Base-by-base conservation (phyloP, 768 basidiomycete genomes). In the Tulasnella sp. region DNA sequence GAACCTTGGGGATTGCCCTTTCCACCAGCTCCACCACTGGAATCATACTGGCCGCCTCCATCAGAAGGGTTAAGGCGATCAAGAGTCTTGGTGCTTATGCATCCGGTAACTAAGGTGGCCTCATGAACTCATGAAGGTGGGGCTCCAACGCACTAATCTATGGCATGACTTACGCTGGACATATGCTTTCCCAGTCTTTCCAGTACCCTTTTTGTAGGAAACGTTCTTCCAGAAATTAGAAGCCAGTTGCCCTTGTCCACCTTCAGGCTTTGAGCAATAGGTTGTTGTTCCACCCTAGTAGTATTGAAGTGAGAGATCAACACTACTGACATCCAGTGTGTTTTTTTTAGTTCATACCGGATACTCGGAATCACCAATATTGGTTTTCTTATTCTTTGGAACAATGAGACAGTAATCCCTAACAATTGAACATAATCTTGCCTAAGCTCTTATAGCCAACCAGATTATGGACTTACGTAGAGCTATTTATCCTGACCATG, bases 401-500 rank as follows among this genome's bases (percentile, higher is more conserved):
- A 53, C 51, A 34, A 53, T 53, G 33, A 53, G 25, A 45, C 51
- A 53, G 51, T 47, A 53, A 22, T 51, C 49, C 2, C n/a, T n/a
- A n/a, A n/a, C n/a, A n/a, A n/a, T n/a, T n/a, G n/a, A n/a, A n/a
- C n/a, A n/a, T n/a, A n/a, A n/a, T n/a, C n/a, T n/a, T n/a, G n/a
- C n/a, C n/a, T n/a, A n/a, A n/a, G n/a, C n/a, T n/a, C n/a, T n/a
- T n/a, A n/a, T n/a, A n/a, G n/a, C n/a, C n/a, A n/a, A n/a, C n/a
- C n/a, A n/a, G n/a, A n/a, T n/a, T n/a, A n/a, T n/a, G n/a, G n/a
- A n/a, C n/a, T n/a, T n/a, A n/a, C n/a, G 37, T 42, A 42, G 28
- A 5, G 19, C 39, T 42, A 10, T 42, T 51, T 20, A 51, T 51
- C 25, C 29, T 16, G 29, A 51, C 39, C 37, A 41, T 41, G 40